Percentiles rank a stretch among this genome's conserved stretches.
Evolutionary conservation across 2,329 filamentous ascomycete genomes (phyloP).

Genomic region (Rachicladosporium sp.): DNA sequence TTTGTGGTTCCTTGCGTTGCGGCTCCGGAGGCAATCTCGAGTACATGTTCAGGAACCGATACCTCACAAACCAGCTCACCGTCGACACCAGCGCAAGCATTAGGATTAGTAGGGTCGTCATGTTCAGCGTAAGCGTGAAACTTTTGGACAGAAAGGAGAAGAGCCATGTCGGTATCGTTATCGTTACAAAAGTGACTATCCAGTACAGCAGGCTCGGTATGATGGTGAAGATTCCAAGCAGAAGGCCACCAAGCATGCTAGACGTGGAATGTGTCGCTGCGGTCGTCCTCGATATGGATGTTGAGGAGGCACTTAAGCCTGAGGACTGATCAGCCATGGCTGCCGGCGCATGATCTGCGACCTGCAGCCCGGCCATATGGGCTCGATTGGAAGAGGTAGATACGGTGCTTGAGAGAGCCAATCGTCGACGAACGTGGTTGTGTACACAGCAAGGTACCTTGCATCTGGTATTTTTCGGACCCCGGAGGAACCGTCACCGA

Average conservation of each 20-base stretch:
- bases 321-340: no score
- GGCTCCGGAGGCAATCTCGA: slow-evolving; percentile 84
- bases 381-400: no score
- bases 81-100: slow-evolving; percentile 66
- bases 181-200: slow-evolving; percentile 71
- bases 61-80: slow-evolving; percentile 84
- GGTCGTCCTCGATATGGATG: no score
- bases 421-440: no score
- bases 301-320: no score
- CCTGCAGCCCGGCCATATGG: no score
- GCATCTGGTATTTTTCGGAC: no score
- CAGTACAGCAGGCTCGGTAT: slow-evolving; percentile 57
- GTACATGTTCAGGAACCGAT: slow-evolving; percentile 96
- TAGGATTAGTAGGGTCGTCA: slow-evolving; percentile 84
- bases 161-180: slow-evolving; percentile 77
- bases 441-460: no score
- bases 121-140: slow-evolving; percentile 96
- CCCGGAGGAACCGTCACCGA: no score
- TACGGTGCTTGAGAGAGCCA: no score
- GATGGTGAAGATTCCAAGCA: slow-evolving; percentile 26
- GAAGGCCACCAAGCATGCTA: slow-evolving; percentile 22
- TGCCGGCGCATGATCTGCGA: no score
- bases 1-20: slow-evolving; percentile 86
- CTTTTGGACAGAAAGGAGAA: slow-evolving; percentile 86
- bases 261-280: slow-evolving; percentile 6